Base-by-base conservation (phyloP, 192 early-diverging fungal species). In the Powellomyces hirtus region DNA sequence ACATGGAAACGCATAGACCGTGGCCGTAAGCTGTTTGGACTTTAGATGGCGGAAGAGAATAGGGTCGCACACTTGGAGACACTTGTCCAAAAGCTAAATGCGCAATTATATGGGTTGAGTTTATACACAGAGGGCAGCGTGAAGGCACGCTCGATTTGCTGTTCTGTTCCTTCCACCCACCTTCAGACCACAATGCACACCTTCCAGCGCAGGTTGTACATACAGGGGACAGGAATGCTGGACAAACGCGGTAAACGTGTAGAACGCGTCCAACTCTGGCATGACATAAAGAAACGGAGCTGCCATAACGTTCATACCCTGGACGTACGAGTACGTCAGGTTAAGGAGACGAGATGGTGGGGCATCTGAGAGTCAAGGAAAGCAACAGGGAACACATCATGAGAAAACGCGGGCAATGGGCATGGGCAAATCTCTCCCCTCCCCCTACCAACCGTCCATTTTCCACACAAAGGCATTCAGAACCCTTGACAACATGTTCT, bases 291-390 rank as follows among this genome's bases (percentile, higher is more conserved):
- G 77, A 68, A 98, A 96, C 31, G 96, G 96, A 16, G 93, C 93
- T 44, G 84, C 81, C 45, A 96, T 80, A 38, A 94, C 92, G 76
- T 96, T 98, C 92, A 98, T 96, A 22, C 94, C 94, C 75, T 94
- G 94, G 22, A 96, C 94, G 75, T 98, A 94, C 14, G 89, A 82
- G 58, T 94, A 85, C 44, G 62, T 72, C 38, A 81, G 38, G 57
- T 81, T 84, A 11, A 84, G 58, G 4, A 84, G 75, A n/a, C 82
- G 49, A 6, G 76, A 77, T 11, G 71, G 68, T 18, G 78, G 82
- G 44, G 75, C 66, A 59, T 84, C 82, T 79, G 59, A 42, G 4
- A 34, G 16, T 24, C n/a, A 31, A 13, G 42, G 35, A 7, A 30
- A 20, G 44, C 22, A 53, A 18, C 50, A 55, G 40, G 10, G 8